A percentile compares a stretch with the other conserved stretches of the same genome.
Evolutionary conservation across 176 grass and related monocot genomes (phyloP).

Genomic region (Carex littledalei): DNA sequence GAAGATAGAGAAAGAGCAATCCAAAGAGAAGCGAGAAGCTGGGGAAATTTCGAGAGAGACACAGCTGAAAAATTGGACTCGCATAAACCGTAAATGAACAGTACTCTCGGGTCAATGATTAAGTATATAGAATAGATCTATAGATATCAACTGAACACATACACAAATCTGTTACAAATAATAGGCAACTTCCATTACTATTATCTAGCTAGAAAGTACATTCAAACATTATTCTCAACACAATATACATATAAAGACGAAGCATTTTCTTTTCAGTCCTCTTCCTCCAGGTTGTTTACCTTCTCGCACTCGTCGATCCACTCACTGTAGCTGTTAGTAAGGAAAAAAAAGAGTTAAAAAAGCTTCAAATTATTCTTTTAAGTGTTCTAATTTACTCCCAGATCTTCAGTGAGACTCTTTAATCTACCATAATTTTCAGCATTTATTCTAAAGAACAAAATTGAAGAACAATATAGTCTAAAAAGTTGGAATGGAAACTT

Average conservation of each 20-base stretch:
- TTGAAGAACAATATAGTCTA: background rate
- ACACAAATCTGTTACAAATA: too few species aligned
- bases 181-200: too few species aligned
- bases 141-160: too few species aligned
- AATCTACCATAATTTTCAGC: background rate
- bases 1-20: too few species aligned
- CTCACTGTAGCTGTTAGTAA: slow-evolving; percentile 54
- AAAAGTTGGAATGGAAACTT: background rate
- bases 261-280: slow-evolving; percentile 11
- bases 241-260: background rate
- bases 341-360: background rate
- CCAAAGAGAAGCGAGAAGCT: too few species aligned
- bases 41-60: too few species aligned
- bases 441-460: background rate
- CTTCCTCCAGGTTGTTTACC: slow-evolving; percentile 66
- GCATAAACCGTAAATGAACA: too few species aligned
- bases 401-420: background rate
- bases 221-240: background rate
- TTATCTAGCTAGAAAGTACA: too few species aligned
- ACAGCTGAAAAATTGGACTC: too few species aligned
- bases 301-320: slow-evolving; percentile 77
- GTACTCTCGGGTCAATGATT: too few species aligned
- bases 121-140: too few species aligned
- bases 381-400: background rate
- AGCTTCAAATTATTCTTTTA: background rate